These are phyloP conservation scores for Hydrangea macrophylla DNA, from an alignment of 148 eudicot species.

Conservation along the genomic window DNA sequence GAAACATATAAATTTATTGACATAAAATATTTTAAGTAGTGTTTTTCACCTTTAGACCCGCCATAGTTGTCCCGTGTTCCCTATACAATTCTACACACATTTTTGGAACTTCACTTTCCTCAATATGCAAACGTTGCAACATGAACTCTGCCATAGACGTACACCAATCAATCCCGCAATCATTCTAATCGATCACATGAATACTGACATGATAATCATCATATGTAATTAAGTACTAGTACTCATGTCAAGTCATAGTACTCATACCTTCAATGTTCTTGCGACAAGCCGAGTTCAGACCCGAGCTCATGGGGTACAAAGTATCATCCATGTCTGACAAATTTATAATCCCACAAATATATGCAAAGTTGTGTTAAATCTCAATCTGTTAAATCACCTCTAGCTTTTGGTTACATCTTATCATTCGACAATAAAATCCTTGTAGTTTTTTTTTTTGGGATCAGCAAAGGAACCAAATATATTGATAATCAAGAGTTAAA, in stretches of 20 bases:
- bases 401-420: too few relatives aligned
- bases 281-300: constrained; percentile 87
- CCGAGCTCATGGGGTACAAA: constrained; percentile 81
- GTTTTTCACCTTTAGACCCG: constrained; percentile 75
- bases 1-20: too few relatives aligned
- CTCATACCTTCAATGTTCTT: constrained; percentile 83
- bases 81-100: constrained; percentile 82
- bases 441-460: too few relatives aligned
- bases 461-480: too few relatives aligned
- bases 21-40: background rate
- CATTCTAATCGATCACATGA: background rate
- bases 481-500: too few relatives aligned
- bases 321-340: constrained; percentile 83
- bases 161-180: too few relatives aligned
- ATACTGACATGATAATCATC: background rate
- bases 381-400: too few relatives aligned
- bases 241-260: background rate
- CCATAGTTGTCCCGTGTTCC: constrained; percentile 98
- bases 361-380: too few relatives aligned
- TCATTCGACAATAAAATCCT: too few relatives aligned
- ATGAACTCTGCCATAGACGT: constrained; percentile 50
- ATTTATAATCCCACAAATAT: too few relatives aligned
- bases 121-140: constrained; percentile 58
- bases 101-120: constrained; percentile 65
- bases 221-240: background rate